Conservation (phyloP, 176 grass and related monocot species). For the Musa schizocarpa region DNA sequence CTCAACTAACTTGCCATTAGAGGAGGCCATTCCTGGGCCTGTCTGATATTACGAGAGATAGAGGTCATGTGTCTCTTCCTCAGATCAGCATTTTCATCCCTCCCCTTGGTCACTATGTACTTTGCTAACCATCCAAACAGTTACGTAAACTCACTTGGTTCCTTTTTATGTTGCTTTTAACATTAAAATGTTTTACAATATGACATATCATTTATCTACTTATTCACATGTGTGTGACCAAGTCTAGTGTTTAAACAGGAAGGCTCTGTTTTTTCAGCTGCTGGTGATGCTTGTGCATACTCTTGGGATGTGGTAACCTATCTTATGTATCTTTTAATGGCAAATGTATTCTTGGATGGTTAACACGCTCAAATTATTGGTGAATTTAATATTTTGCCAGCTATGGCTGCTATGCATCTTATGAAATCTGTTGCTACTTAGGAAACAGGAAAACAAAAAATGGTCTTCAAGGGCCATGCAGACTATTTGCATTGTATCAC, state of each 20-base stretch:
- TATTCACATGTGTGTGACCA: neutral
- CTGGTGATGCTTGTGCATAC: slow-evolving; percentile 85
- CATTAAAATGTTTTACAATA: neutral
- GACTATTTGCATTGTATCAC: slow-evolving; percentile 79
- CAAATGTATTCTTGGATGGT: slow-evolving; percentile 19
- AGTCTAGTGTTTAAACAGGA: slow-evolving; percentile 42
- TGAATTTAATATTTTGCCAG: neutral
- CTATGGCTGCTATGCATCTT: slow-evolving; percentile 1
- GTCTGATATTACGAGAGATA: no score
- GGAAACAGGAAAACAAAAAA: slow-evolving; percentile 80
- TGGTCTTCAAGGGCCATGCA: slow-evolving; percentile 67
- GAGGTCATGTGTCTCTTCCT: no score
- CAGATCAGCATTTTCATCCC: no score
- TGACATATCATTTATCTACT: slow-evolving; percentile 1
- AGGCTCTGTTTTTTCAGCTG: slow-evolving; percentile 74
- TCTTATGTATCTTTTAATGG: slow-evolving; percentile 20
- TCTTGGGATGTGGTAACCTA: slow-evolving; percentile 94
- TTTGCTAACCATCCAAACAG: neutral
- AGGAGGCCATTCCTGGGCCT: no score
- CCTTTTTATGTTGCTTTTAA: neutral
- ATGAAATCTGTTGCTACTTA: slow-evolving; percentile 14
- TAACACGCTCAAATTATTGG: neutral
- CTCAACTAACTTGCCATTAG: no score
- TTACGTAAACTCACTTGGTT: neutral
- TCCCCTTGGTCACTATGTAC: no score